Evolutionary conservation across 148 eudicot species (phyloP).

Genomic region (Rhododendron williamsianum): DNA sequence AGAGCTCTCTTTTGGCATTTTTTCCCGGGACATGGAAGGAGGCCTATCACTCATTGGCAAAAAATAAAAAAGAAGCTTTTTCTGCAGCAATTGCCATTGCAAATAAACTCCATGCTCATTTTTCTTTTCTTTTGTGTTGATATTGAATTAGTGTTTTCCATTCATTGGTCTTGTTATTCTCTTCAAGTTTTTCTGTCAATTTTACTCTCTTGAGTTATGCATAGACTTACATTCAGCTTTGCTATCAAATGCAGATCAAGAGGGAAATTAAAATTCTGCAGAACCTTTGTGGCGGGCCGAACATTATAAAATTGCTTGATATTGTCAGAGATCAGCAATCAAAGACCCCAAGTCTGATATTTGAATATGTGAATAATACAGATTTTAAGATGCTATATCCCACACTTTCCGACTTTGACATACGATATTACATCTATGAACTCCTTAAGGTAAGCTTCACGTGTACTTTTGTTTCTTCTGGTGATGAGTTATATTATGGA

Average conservation of each 20-base stretch:
- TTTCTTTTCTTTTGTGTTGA: not conserved
- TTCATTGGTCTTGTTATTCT: not conserved
- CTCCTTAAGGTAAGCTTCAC: slow-evolving; percentile 64
- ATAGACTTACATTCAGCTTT: not conserved
- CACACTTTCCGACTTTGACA: slow-evolving; percentile 74
- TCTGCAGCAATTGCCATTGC: not conserved
- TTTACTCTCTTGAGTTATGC: not conserved
- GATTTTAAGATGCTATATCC: slow-evolving; percentile 93
- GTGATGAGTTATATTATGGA: not conserved
- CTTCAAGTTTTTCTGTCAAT: not conserved
- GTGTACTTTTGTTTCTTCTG: not conserved
- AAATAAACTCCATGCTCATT: no score
- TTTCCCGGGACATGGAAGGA: not conserved
- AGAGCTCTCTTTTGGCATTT: not conserved
- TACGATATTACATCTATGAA: slow-evolving; percentile 84
- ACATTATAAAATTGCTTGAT: slow-evolving; percentile 82
- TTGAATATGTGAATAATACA: slow-evolving; percentile 87
- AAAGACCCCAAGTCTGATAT: slow-evolving; percentile 84
- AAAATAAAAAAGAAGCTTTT: not conserved
- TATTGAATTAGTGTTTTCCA: not conserved
- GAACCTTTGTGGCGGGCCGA: slow-evolving; percentile 92
- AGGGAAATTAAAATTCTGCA: slow-evolving; percentile 95
- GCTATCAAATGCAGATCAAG: slow-evolving; percentile 62
- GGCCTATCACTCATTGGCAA: not conserved
- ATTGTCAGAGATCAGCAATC: slow-evolving; percentile 92